phyloP scores from a whole-genome alignment of 1,139 yeast species.

The Diutina scorzettiae region DNA sequence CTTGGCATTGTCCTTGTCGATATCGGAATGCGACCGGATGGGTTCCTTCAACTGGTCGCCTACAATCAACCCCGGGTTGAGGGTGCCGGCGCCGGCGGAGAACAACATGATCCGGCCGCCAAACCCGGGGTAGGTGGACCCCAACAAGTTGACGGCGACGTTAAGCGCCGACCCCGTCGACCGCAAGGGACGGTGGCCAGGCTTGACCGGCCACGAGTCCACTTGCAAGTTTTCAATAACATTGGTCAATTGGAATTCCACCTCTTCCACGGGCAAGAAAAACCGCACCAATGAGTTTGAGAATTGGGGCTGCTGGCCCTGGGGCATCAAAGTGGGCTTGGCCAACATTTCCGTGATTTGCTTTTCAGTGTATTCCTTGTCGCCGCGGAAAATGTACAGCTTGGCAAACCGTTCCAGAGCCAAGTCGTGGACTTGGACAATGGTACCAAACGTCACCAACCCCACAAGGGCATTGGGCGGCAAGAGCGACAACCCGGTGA shows the following conservation, averaged over 20 bases:
- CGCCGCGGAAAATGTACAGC: conserved; percentile 86
- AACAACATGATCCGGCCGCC: conserved; percentile 89
- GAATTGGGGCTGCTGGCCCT: conserved; percentile 13
- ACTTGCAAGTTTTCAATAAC: conserved; percentile 67
- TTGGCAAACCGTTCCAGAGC: conserved; percentile 69
- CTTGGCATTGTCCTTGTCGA: conserved; percentile 67
- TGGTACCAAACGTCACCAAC: conserved; percentile 85
- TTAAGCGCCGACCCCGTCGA: conserved; percentile 90
- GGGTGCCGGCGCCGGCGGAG: conserved; percentile 93
- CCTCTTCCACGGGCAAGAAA: conserved; percentile 73
- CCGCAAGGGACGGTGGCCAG: conserved; percentile 81
- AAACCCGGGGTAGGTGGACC: conserved; percentile 75
- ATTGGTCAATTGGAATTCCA: conserved; percentile 77
- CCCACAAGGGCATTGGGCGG: conserved; percentile 95
- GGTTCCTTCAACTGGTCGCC: conserved; percentile 90
- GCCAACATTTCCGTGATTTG: conserved; percentile 53
- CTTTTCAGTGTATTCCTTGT: conserved; percentile 70
- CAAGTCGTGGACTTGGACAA: conserved; percentile 88
- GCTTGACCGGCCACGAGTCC: conserved; percentile 90
- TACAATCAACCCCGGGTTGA: conserved; percentile 91
- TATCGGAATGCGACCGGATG: conserved; percentile 92
- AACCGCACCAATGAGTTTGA: conserved; percentile 49
- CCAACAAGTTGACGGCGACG: conserved; percentile 73
- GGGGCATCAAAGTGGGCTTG: conserved; percentile 23
- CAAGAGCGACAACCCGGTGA: conserved; percentile 67